Evolutionary conservation across 805 yeast genomes (phyloP).

Genomic region (Candida germanica): DNA sequence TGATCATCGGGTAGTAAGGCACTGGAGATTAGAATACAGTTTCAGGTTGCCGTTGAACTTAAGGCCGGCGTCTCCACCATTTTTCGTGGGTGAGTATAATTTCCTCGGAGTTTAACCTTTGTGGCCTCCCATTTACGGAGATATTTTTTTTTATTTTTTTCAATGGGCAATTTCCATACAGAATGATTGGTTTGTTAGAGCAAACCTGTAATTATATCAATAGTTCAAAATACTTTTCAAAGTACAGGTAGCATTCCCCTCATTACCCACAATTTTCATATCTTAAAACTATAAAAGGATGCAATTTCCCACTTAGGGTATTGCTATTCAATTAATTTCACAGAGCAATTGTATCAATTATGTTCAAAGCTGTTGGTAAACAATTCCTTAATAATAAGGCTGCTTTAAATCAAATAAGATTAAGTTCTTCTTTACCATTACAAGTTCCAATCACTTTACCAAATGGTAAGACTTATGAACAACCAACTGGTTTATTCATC

Average conservation of each 20-base stretch:
- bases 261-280: constrained; percentile 3
- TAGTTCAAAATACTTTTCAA: no score
- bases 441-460: constrained; percentile 56
- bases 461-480: constrained; percentile 67
- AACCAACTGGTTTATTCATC: constrained; percentile 88
- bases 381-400: not conserved
- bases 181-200: no score
- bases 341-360: constrained; percentile 5
- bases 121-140: not conserved
- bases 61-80: not conserved
- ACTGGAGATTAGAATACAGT: no score
- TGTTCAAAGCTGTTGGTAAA: constrained; percentile 8
- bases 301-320: not conserved
- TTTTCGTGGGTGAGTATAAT: no score
- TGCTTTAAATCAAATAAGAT: constrained; percentile 16
- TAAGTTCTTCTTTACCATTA: constrained; percentile 33
- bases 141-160: no score
- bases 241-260: constrained; percentile 62
- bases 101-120: not conserved
- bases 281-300: constrained; percentile 4
- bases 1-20: no score
- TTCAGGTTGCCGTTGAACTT: not conserved
- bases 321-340: not conserved
- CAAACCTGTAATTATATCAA: no score
- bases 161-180: not conserved